A percentile compares a stretch with the other conserved stretches of the same genome.
Conservation (phyloP, 345 rosid species). For the Syzygium jambos region DNA sequence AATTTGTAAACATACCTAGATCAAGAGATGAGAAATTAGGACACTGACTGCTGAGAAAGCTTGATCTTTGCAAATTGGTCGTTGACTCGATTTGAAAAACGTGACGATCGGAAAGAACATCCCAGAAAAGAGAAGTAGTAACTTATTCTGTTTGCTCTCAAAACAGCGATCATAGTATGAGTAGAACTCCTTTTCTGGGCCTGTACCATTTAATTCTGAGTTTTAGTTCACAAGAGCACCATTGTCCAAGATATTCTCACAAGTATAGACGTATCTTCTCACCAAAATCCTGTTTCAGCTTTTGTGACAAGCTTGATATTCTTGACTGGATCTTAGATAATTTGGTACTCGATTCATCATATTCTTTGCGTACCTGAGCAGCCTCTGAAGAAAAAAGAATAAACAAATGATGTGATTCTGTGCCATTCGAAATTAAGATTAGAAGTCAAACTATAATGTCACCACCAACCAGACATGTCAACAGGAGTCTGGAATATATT, state of each 20-base stretch:
- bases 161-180: slow-evolving; percentile 72
- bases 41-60: neutral
- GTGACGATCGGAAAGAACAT: neutral
- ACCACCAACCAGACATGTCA: slow-evolving; percentile 50
- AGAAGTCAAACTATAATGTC: neutral
- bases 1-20: slow-evolving; percentile 91
- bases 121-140: neutral
- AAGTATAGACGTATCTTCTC: slow-evolving; percentile 11
- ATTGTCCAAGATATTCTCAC: neutral
- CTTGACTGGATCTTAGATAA: slow-evolving; percentile 76
- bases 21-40: neutral
- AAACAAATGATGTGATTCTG: neutral
- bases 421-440: neutral
- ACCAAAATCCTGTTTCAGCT: slow-evolving; percentile 89
- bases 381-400: slow-evolving; percentile 45
- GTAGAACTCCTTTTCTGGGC: slow-evolving; percentile 86
- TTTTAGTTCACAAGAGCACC: neutral
- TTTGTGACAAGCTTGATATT: slow-evolving; percentile 69
- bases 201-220: slow-evolving; percentile 24
- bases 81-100: neutral
- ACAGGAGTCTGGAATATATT: slow-evolving; percentile 68
- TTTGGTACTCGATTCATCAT: slow-evolving; percentile 64
- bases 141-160: slow-evolving; percentile 92
- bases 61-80: neutral
- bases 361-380: slow-evolving; percentile 71